phyloP scores from a whole-genome alignment of 371 early-diverging fungal genomes.

The Syncephalastrum racemosum region DNA sequence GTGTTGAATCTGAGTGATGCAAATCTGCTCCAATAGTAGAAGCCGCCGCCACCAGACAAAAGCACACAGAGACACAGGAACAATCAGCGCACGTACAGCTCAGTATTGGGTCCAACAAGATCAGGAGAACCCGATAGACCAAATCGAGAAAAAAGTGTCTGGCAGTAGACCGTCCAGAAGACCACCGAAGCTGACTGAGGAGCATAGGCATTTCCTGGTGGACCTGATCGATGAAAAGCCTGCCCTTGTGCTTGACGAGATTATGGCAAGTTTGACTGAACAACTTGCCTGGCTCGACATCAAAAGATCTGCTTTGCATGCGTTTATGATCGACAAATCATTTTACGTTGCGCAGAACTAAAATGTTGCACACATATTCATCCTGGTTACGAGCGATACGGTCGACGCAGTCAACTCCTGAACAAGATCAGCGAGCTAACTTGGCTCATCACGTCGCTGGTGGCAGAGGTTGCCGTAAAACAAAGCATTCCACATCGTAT shows the following conservation, averaged over 20 bases:
- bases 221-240: slow-evolving; percentile 22
- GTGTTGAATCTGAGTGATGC: no score
- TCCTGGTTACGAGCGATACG: slow-evolving; percentile 1
- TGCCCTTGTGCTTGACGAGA: slow-evolving; percentile 18
- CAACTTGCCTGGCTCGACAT: slow-evolving; percentile 24
- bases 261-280: slow-evolving; percentile 19
- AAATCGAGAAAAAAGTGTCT: slow-evolving; percentile 14
- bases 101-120: no score
- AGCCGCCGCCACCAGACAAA: no score
- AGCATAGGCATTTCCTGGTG: slow-evolving; percentile 12
- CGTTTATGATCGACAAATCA: slow-evolving; percentile 25
- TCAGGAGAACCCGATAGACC: slow-evolving; percentile 21
- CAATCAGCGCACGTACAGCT: no score
- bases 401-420: slow-evolving; percentile 2
- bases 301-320: slow-evolving; percentile 14
- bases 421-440: slow-evolving; percentile 3
- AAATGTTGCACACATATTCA: neutral
- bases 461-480: neutral
- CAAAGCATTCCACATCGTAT: no score
- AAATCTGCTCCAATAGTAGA: no score
- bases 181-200: slow-evolving; percentile 15
- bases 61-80: no score
- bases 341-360: no score
- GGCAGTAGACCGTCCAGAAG: slow-evolving; percentile 18
- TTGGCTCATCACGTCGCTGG: neutral